Evolutionary conservation across 371 early-diverging fungal species (phyloP).

Genomic region (Nematocida parisii): DNA sequence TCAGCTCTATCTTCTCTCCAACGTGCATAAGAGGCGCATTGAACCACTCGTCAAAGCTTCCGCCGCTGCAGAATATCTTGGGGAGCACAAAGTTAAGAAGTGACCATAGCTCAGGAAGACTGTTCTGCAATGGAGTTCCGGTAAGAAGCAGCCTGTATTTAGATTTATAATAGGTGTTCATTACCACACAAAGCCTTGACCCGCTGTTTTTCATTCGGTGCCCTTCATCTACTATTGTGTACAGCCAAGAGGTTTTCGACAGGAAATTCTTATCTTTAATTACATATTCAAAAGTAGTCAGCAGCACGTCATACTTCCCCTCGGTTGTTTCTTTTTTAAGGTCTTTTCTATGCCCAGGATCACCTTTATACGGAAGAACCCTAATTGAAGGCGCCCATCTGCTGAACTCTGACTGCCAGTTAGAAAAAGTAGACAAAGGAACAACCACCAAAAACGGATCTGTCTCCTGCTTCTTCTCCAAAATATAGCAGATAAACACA

Average conservation of each 20-base stretch:
- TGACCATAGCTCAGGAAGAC: conserved; percentile 88
- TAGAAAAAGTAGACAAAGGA: conserved; percentile 88
- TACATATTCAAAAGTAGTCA: conserved; percentile 32
- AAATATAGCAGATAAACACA: conserved; percentile 72
- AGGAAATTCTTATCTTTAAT: conserved; percentile 42
- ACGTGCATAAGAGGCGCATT: conserved; percentile 71
- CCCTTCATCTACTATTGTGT: conserved; percentile 88
- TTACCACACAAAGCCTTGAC: conserved; percentile 76
- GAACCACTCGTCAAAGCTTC: conserved; percentile 75
- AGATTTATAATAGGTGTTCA: conserved; percentile 71
- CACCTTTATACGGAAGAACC: neutral
- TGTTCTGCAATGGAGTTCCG: conserved; percentile 98
- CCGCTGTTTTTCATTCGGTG: conserved; percentile 92
- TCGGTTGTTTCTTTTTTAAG: conserved; percentile 46
- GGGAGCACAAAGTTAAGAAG: conserved; percentile 85
- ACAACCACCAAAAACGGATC: conserved; percentile 75
- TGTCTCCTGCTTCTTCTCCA: conserved; percentile 61
- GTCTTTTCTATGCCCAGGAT: conserved; percentile 12
- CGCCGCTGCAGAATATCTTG: conserved; percentile 81
- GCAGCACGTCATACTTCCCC: conserved; percentile 27
- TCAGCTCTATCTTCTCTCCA: conserved; percentile 51
- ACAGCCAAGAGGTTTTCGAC: conserved; percentile 73
- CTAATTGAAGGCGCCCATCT: conserved; percentile 82
- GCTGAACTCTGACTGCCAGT: conserved; percentile 76
- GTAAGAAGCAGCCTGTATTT: conserved; percentile 76